Evolutionary conservation across 2,329 filamentous ascomycete genomes (phyloP).

Genomic region (Xylariaceae sp.): DNA sequence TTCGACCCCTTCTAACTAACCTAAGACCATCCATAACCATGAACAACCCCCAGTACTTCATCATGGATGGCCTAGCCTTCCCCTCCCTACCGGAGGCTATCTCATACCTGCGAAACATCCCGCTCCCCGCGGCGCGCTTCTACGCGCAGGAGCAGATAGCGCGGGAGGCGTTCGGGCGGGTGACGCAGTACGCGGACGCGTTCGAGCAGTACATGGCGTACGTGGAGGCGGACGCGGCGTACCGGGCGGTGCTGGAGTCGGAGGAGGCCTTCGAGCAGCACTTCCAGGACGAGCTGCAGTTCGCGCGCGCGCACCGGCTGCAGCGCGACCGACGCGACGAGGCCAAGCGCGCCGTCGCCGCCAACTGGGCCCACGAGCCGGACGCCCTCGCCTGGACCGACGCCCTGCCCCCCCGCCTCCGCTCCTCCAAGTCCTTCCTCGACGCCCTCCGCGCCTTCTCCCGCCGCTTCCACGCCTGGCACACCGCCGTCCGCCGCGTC

Average conservation of each 20-base stretch:
- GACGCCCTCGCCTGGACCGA: background rate
- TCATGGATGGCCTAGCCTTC: background rate
- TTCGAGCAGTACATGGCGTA: slow-evolving; percentile 6
- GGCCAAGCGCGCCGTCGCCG: background rate
- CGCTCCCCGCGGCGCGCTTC: background rate
- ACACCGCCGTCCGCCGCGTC: background rate
- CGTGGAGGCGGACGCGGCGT: slow-evolving; percentile 1
- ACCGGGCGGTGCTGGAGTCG: background rate
- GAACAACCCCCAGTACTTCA: background rate
- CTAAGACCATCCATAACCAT: background rate
- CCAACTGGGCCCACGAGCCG: slow-evolving; percentile 2
- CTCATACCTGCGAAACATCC: background rate
- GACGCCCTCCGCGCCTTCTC: slow-evolving; percentile 2
- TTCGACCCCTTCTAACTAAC: background rate
- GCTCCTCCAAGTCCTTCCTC: slow-evolving; percentile 1
- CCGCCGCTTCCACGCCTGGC: background rate
- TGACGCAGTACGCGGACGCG: background rate
- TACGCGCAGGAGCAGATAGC: background rate
- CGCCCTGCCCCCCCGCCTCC: background rate
- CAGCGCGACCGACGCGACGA: slow-evolving; percentile 1
- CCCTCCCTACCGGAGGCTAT: background rate
- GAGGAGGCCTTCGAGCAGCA: background rate
- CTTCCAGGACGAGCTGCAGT: slow-evolving; percentile 2
- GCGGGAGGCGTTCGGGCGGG: background rate
- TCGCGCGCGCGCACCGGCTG: background rate